Conservation (phyloP, 768 basidiomycete species). For the Kwoniella sp. region DNA sequence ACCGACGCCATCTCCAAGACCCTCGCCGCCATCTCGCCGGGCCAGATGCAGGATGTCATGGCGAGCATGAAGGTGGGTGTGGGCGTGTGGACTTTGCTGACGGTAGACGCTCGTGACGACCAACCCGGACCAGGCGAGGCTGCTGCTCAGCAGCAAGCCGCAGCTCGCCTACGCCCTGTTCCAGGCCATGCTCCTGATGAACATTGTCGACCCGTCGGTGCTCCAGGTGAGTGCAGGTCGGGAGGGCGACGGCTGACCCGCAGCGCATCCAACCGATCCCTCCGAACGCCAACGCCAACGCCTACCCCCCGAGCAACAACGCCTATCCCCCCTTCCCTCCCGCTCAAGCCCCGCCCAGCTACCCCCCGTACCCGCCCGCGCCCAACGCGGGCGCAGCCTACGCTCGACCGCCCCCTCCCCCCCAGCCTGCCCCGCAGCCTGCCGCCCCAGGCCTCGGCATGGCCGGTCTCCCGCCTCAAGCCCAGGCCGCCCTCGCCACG, state of each 20-base stretch:
- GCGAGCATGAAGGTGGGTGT: conserved; percentile 91
- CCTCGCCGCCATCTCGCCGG: conserved; percentile 75
- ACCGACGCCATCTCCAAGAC: conserved; percentile 81
- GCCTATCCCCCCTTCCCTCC: conserved; percentile 22
- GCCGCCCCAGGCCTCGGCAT: conserved; percentile 4
- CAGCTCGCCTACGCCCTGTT: conserved; percentile 95
- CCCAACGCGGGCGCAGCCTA: conserved; percentile 15
- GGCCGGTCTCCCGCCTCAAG: conserved; percentile 23
- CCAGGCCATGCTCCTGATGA: conserved; percentile 86
- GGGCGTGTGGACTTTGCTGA: background rate
- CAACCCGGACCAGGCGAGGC: conserved; percentile 81
- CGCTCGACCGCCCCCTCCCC: conserved; percentile 23
- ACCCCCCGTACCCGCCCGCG: conserved; percentile 14
- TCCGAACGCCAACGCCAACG: conserved; percentile 39
- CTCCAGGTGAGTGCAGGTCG: conserved; percentile 70
- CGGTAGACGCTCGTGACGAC: conserved; percentile 82
- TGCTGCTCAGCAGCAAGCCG: conserved; percentile 73
- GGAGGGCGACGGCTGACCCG: too few species aligned
- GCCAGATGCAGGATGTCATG: conserved; percentile 83
- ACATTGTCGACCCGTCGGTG: conserved; percentile 82
- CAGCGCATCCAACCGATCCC: conserved; percentile 43
- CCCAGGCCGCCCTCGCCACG: conserved; percentile 28
- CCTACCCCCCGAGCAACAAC: conserved; percentile 12
- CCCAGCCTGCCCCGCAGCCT: conserved; percentile 20
- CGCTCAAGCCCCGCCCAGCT: conserved; percentile 23